Base-by-base conservation (phyloP, 805 yeast genomes). In the Suhomyces sp. region DNA sequence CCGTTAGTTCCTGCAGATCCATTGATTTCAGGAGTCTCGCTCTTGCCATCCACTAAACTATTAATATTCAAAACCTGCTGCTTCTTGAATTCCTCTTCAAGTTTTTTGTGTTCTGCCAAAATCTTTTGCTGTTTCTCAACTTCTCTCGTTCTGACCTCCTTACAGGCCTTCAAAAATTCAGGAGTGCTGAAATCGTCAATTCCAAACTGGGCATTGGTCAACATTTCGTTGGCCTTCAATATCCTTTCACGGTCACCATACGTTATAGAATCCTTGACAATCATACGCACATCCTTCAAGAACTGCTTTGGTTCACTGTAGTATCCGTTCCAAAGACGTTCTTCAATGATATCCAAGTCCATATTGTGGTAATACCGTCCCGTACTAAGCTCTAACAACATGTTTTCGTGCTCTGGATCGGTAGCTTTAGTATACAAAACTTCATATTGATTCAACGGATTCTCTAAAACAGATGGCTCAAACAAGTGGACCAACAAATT, bases 261-360 rank as follows among this genome's bases (percentile, higher is more conserved):
- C 0, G 85, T 82, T 33, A 79, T 76, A 0, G 96, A 81, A 72
- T 94, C 99, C 33, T 78, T 78, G 44, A 88, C 85, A 38, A 94
- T 93, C 83, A 88, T 79, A 63, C 86, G 90, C 44, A 94, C 80
- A 65, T 94, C 99, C 58, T 81, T 83, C 60, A 92, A 72, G 64
- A 88, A 93, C 66, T 94, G 97, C 58, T 84, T 86, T 12, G 98
- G 97, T 62, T 91, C 97, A 38, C 90, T 86, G 64, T 94, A 94
- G 68, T 72, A 94, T 0, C 99, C 99, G 68, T 94, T 94, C 99
- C 99, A 94, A 51, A 94, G 71, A 54, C 99, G 78, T 66, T 94
- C 98, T 64, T 94, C 99, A 33, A 94, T 83, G 15, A 91, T 86
- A 64, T 94, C 99, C 51, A 94, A 73, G 63, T 94, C 99, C 88